These are phyloP conservation scores for Globisporangium viniferum DNA, from an alignment of 352 stramenopile species.

Conservation along the genomic window DNA sequence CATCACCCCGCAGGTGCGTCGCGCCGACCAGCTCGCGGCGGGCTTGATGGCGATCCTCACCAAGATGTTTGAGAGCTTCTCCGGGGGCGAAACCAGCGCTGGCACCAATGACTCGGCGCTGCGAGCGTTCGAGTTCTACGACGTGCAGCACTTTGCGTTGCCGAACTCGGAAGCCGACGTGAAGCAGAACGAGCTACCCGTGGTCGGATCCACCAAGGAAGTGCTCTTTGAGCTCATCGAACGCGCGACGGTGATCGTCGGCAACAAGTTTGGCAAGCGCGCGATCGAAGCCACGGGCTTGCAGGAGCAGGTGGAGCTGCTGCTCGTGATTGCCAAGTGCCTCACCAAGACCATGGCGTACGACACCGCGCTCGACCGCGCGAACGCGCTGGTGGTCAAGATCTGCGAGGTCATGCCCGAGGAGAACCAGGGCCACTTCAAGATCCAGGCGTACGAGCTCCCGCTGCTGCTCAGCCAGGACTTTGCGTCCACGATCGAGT, in stretches of 20 bases:
- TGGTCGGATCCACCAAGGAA: slow-evolving; percentile 40
- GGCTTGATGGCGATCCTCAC: slow-evolving; percentile 54
- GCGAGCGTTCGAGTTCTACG: slow-evolving; percentile 52
- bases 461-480: slow-evolving; percentile 28
- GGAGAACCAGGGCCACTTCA: slow-evolving; percentile 56
- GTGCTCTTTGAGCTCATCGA: slow-evolving; percentile 60
- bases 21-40: slow-evolving; percentile 27
- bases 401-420: slow-evolving; percentile 39
- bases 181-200: slow-evolving; percentile 24
- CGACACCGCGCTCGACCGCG: slow-evolving; percentile 40
- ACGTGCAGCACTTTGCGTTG: slow-evolving; percentile 31
- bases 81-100: background rate
- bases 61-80: slow-evolving; percentile 40
- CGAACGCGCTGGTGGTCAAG: slow-evolving; percentile 34
- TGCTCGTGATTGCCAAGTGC: slow-evolving; percentile 59
- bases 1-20: slow-evolving; percentile 42
- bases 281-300: slow-evolving; percentile 43
- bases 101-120: slow-evolving; percentile 16
- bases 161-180: slow-evolving; percentile 33
- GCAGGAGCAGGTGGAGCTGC: slow-evolving; percentile 55
- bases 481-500: slow-evolving; percentile 16
- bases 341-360: slow-evolving; percentile 39
- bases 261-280: slow-evolving; percentile 56
- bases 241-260: slow-evolving; percentile 52
- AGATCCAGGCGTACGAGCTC: slow-evolving; percentile 36